Conservation (phyloP, 23 red algal species). For the Cyanidium caldarium region DNA sequence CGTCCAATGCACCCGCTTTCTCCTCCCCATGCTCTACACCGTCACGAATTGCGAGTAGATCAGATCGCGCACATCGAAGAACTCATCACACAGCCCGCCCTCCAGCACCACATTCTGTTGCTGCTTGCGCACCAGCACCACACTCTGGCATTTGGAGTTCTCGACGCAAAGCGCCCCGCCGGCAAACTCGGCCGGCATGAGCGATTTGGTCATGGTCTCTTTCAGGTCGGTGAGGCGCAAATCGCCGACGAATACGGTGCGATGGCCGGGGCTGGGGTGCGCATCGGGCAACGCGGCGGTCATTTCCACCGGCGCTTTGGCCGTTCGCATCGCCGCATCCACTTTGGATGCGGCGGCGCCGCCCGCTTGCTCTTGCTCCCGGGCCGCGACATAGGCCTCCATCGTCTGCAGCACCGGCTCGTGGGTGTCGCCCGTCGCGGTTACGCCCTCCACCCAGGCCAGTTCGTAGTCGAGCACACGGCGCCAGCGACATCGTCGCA, state of each 20-base stretch:
- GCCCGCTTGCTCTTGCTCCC: neutral
- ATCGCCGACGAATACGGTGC: slow-evolving; percentile 74
- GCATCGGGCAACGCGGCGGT: neutral
- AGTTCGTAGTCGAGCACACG: slow-evolving; percentile 37
- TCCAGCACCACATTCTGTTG: slow-evolving; percentile 43
- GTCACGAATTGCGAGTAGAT: slow-evolving; percentile 48
- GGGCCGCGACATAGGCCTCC: neutral
- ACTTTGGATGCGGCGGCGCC: neutral
- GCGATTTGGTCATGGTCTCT: slow-evolving; percentile 41
- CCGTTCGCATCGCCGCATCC: neutral
- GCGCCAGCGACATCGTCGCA: slow-evolving; percentile 29
- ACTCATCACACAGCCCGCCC: slow-evolving; percentile 69
- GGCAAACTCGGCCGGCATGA: slow-evolving; percentile 59
- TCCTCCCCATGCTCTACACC: too few relatives aligned
- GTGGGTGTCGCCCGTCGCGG: slow-evolving; percentile 6
- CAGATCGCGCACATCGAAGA: slow-evolving; percentile 62
- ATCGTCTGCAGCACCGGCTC: neutral
- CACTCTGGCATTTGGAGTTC: slow-evolving; percentile 36
- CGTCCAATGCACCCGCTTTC: too few relatives aligned
- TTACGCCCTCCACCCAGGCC: slow-evolving; percentile 42
- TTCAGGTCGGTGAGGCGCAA: slow-evolving; percentile 56
- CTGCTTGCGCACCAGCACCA: slow-evolving; percentile 65
- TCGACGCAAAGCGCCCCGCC: slow-evolving; percentile 73
- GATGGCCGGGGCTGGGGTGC: neutral
- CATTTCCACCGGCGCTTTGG: neutral